Conservation (phyloP, 371 early-diverging fungal genomes). For the Rhizopus sp. region DNA sequence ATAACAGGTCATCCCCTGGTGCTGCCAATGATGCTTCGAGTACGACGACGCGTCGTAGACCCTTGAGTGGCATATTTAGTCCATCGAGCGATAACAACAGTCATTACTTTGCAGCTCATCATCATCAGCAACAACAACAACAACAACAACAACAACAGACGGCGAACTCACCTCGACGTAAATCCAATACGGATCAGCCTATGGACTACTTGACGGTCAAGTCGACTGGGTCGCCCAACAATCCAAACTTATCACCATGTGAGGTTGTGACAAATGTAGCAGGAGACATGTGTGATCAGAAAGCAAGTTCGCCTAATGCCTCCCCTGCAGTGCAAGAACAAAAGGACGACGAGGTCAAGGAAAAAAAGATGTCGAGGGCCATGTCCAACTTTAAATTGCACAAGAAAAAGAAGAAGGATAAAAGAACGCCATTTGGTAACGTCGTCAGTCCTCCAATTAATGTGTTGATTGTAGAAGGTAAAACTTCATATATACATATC, state of each 20-base stretch:
- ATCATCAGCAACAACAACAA: neutral
- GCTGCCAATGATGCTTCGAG: constrained; percentile 8
- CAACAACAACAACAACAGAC: too few relatives aligned
- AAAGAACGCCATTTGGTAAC: constrained; percentile 27
- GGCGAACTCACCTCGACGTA: neutral
- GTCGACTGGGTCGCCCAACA: constrained; percentile 1
- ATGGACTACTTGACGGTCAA: constrained; percentile 18
- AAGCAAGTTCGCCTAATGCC: neutral
- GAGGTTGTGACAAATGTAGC: neutral
- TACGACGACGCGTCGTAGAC: constrained; percentile 4
- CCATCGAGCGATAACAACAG: constrained; percentile 14
- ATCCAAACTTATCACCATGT: neutral
- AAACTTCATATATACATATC: neutral
- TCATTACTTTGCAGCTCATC: constrained; percentile 22
- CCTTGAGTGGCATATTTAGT: constrained; percentile 27
- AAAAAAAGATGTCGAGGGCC: neutral
- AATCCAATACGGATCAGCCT: constrained; percentile 5
- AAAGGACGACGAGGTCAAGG: constrained; percentile 23
- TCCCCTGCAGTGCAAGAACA: constrained; percentile 46
- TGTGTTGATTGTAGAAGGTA: constrained; percentile 84
- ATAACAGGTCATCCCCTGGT: constrained; percentile 1
- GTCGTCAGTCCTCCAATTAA: constrained; percentile 66
- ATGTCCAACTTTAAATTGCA: constrained; percentile 37
- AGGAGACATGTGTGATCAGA: too few relatives aligned
- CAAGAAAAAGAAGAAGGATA: constrained; percentile 38